Base-by-base conservation (phyloP, 768 basidiomycete genomes). In the Rhizopogon vulgaris region DNA sequence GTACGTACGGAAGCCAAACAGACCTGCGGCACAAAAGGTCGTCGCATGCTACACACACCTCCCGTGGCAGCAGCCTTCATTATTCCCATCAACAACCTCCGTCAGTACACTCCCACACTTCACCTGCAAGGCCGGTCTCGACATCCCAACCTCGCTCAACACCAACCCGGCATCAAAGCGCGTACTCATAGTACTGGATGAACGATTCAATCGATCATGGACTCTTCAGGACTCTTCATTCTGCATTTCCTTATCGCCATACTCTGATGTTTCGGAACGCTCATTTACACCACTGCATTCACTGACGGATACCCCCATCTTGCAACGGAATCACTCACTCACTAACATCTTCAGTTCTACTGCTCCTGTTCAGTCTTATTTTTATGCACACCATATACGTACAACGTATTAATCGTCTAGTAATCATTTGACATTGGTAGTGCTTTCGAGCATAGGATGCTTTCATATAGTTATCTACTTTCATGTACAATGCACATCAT, bases 251-350 rank as follows among this genome's bases (percentile, higher is more conserved):
- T 25, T 32, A 40, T 41, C 32, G 36, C 45, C 45, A 30, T 34
- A 46, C 14, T 46, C 14, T 34, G 45, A 27, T 24, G 41, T 28
- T 48, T 34, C 10, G 11, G 1, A 46, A 41, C 63, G 51, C 46
- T 63, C 65, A 43, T 53, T 55, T 55, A 14, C 43, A 15, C 24
- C 57, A 7, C 43, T 51, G 56, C 52, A 58, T 49, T 61, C 61
- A 56, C 58, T 60, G 56, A 45, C n/a, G 18, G 55, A 69, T 69
- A 67, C 61, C 65, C 57, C 48, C 45, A 58, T 24, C 49, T 53
- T 48, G n/a, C 51, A 53, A 46, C 52, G 54, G 56, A 64, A 42
- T 36, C 38, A 54, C 32, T 15, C 58, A 22, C 22, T 22, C 22
- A 22, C 22, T 22, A 22, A 22, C 22, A 55, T 52, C 25, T 49